phyloP scores from a whole-genome alignment of 2,329 filamentous ascomycete genomes.

The Aureobasidium sp. region DNA sequence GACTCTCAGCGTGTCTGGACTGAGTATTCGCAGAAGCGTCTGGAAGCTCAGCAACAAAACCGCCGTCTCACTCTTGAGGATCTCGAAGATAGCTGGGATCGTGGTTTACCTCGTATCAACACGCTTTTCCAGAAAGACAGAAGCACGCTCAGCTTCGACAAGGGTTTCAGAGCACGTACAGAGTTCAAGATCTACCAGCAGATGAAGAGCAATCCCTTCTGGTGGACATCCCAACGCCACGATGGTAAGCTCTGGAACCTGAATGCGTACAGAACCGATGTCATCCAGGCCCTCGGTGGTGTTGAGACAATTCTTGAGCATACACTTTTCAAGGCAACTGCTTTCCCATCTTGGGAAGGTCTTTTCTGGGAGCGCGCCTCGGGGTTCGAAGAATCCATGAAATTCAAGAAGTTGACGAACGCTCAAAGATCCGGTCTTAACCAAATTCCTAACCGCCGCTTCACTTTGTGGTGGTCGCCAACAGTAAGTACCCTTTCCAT shows the following conservation, averaged over 20 bases:
- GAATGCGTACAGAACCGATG: constrained; percentile 91
- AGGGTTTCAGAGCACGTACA: constrained; percentile 88
- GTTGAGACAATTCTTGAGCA: constrained; percentile 98
- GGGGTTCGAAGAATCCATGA: constrained; percentile 56
- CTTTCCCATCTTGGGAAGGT: constrained; percentile 95
- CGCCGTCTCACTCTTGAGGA: constrained; percentile 90
- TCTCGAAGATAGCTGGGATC: constrained; percentile 96
- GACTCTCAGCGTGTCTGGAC: constrained; percentile 99
- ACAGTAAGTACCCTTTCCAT: constrained; percentile 19
- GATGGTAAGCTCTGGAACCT: constrained; percentile 97
- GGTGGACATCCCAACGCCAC: constrained; percentile 97
- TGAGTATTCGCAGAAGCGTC: constrained; percentile 94
- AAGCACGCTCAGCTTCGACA: constrained; percentile 95
- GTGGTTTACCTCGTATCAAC: constrained; percentile 94
- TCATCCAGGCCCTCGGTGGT: constrained; percentile 91
- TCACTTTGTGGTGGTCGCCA: constrained; percentile 92
- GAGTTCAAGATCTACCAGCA: constrained; percentile 98
- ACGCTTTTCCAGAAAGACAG: constrained; percentile 98
- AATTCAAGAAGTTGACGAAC: constrained; percentile 98
- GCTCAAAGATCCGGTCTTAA: constrained; percentile 94
- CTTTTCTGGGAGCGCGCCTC: constrained; percentile 63
- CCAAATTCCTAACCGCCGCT: constrained; percentile 96
- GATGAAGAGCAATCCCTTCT: constrained; percentile 99
- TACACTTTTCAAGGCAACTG: constrained; percentile 86
- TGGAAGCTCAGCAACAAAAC: constrained; percentile 96